phyloP scores from a whole-genome alignment of 768 basidiomycete genomes.

The Cystofilobasidium bisporidii region DNA sequence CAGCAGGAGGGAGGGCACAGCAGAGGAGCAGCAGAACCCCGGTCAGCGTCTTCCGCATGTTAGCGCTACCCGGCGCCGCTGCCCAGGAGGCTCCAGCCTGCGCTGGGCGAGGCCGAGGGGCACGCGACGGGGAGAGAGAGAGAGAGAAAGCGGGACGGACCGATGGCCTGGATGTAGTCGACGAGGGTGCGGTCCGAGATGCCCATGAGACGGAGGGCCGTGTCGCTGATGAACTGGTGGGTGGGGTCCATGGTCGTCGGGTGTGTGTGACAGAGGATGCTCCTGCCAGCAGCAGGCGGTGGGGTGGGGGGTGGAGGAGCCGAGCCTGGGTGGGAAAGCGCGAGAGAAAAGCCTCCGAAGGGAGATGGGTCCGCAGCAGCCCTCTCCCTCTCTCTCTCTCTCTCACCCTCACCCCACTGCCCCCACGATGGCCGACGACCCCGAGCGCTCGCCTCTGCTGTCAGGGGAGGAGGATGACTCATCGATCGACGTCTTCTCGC shows the following conservation, averaged over 20 bases:
- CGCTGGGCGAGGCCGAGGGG: too few species aligned
- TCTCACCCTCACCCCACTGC: too few species aligned
- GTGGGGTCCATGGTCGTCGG: conserved; percentile 14
- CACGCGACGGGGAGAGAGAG: too few species aligned
- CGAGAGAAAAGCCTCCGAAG: too few species aligned
- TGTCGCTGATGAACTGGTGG: conserved; percentile 22
- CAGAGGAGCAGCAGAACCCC: too few species aligned
- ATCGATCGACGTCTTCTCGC: neutral
- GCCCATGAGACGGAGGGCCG: conserved; percentile 17
- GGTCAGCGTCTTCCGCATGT: too few species aligned
- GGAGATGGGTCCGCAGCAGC: neutral
- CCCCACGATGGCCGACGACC: neutral
- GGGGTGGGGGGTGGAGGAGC: neutral
- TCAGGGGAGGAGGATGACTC: neutral
- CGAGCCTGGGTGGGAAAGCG: too few species aligned
- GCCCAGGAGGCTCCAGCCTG: too few species aligned
- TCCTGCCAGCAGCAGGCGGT: neutral
- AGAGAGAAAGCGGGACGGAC: neutral
- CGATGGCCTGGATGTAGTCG: conserved; percentile 23
- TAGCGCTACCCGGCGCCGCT: too few species aligned
- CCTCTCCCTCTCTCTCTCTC: too few species aligned
- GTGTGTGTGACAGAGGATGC: neutral
- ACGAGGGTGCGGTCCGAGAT: conserved; percentile 24
- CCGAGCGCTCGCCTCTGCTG: conserved; percentile 16
- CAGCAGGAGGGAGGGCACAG: too few species aligned